Evolutionary conservation across 768 basidiomycete genomes (phyloP).

Genomic region (Hericium alpestre): DNA sequence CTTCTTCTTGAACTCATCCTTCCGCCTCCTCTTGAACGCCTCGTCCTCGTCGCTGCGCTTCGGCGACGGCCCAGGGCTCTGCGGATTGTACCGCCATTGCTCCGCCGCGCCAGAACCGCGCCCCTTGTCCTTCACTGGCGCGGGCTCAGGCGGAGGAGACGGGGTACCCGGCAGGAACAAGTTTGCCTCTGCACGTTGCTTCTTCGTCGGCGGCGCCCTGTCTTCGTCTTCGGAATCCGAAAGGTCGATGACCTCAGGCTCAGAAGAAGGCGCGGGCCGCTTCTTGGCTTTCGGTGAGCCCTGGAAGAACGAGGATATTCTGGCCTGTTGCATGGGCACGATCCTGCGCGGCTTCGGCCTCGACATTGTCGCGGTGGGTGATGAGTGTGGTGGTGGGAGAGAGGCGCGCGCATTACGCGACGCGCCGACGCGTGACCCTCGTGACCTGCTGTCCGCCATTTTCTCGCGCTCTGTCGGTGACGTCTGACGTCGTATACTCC

Average conservation of each 20-base stretch:
- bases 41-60: neutral
- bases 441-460: neutral
- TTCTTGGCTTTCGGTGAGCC: neutral
- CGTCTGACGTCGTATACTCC: neutral
- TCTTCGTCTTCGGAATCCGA: constrained; percentile 10
- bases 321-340: constrained; percentile 11
- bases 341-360: neutral
- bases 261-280: neutral
- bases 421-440: neutral
- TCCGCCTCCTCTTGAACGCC: neutral
- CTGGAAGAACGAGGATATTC: constrained; percentile 9
- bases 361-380: neutral
- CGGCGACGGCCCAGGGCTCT: constrained; percentile 6
- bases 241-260: constrained; percentile 8
- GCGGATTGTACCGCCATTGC: constrained; percentile 10
- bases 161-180: neutral
- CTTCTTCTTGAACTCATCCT: constrained; percentile 6
- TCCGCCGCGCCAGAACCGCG: neutral
- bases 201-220: constrained; percentile 5
- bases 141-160: neutral
- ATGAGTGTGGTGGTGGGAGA: constrained; percentile 2
- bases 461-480: neutral
- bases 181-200: neutral
- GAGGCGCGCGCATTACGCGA: neutral
- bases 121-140: neutral